phyloP scores from a whole-genome alignment of 306 rosid species.

The Coriaria nepalensis region DNA sequence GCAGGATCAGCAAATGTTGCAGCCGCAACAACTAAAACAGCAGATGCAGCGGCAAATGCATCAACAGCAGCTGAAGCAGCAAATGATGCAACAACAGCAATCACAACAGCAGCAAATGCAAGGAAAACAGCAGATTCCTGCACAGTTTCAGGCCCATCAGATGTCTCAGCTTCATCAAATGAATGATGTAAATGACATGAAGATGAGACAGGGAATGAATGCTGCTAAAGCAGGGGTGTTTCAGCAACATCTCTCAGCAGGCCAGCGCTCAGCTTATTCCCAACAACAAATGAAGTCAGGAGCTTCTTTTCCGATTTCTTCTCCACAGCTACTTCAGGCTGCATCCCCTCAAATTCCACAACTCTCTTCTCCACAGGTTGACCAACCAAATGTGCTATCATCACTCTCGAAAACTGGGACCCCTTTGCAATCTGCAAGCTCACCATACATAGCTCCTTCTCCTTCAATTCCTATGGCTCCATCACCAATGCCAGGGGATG shows the following conservation, averaged over 20 bases:
- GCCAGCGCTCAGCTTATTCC: conserved; percentile 63
- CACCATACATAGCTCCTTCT: conserved; percentile 70
- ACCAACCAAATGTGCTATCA: conserved; percentile 49
- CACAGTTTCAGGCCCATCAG: conserved; percentile 55
- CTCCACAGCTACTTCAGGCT: conserved; percentile 69
- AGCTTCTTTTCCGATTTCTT: conserved; percentile 42
- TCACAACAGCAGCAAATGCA: conserved; percentile 46
- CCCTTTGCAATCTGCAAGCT: conserved; percentile 68
- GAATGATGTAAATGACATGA: conserved; percentile 56
- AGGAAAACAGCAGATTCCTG: conserved; percentile 51
- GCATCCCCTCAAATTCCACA: conserved; percentile 80
- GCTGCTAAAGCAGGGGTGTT: conserved; percentile 54
- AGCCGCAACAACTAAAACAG: conserved; percentile 6
- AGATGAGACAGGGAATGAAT: conserved; percentile 40
- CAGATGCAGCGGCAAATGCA: conserved; percentile 14
- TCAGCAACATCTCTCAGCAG: conserved; percentile 54
- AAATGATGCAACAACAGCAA: conserved; percentile 38
- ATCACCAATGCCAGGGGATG: conserved; percentile 68
- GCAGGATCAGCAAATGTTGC: conserved; percentile 44
- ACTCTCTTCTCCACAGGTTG: conserved; percentile 86
- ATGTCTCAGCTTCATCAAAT: conserved; percentile 58
- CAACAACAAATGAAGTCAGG: conserved; percentile 66
- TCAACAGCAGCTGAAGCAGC: conserved; percentile 27
- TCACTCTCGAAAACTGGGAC: conserved; percentile 55
- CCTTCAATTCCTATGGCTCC: conserved; percentile 90